Percentiles rank a stretch among this genome's conserved stretches.
Conservation (phyloP, 1,139 yeast species). For the Scheffersomyces titani region DNA sequence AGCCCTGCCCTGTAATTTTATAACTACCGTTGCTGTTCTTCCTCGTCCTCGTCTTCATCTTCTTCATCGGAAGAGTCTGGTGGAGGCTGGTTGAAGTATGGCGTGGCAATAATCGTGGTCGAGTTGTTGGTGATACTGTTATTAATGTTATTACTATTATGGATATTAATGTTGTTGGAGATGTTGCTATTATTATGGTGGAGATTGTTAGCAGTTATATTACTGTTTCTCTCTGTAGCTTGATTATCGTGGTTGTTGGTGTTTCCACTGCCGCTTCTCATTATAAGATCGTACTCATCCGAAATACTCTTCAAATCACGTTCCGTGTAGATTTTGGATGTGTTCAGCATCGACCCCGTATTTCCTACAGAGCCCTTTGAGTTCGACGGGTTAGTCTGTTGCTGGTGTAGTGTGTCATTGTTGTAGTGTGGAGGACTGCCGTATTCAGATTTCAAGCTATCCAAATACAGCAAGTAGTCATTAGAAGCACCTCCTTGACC, state of each 20-base stretch:
- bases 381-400: constrained; percentile 9
- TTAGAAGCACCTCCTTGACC: constrained; percentile 4
- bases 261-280: constrained; percentile 2
- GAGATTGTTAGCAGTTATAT: constrained; percentile 7
- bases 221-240: constrained; percentile 2
- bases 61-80: constrained; percentile 29
- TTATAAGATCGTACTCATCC: constrained; percentile 6
- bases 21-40: background rate
- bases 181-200: constrained; percentile 5
- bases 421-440: constrained; percentile 1
- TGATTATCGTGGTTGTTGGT: background rate
- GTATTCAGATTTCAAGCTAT: constrained; percentile 10
- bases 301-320: constrained; percentile 7
- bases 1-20: background rate
- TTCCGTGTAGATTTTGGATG: constrained; percentile 11
- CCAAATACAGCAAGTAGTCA: constrained; percentile 23
- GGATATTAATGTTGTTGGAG: background rate
- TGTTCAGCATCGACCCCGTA: constrained; percentile 1
- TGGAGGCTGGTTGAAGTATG: constrained; percentile 44
- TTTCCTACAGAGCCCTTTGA: constrained; percentile 7
- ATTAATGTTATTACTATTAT: constrained; percentile 1
- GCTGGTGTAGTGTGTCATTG: constrained; percentile 13
- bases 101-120: constrained; percentile 38
- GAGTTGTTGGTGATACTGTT: constrained; percentile 5
- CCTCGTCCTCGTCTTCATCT: constrained; percentile 5